Evolutionary conservation across 495 filamentous ascomycete genomes (phyloP).

Genomic region (Trichoderma orchidacearum): DNA sequence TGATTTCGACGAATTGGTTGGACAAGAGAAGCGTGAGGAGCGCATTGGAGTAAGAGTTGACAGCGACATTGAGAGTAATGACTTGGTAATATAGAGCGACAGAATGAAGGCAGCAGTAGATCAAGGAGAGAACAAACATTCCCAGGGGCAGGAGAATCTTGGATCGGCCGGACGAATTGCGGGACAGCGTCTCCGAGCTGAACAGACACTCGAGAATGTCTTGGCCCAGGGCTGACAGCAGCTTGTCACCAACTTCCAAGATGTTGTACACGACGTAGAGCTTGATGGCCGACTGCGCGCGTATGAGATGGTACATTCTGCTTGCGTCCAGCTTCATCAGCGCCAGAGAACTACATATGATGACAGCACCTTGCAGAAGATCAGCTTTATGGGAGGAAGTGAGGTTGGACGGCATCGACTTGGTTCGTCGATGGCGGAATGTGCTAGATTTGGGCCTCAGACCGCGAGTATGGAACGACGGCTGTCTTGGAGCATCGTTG

Average conservation of each 20-base stretch:
- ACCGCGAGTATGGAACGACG: not conserved
- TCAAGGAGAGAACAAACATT: conserved; percentile 76
- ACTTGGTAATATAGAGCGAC: conserved; percentile 91
- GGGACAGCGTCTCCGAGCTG: conserved; percentile 79
- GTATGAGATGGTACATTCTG: conserved; percentile 95
- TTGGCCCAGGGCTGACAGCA: conserved; percentile 84
- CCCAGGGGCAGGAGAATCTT: conserved; percentile 85
- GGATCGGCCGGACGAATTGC: conserved; percentile 75
- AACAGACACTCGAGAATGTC: conserved; percentile 95
- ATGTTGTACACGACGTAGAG: conserved; percentile 98
- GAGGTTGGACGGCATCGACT: conserved; percentile 71
- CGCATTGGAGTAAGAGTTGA: conserved; percentile 97
- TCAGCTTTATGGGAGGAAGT: conserved; percentile 89
- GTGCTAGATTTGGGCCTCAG: conserved; percentile 11
- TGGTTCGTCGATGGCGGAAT: conserved; percentile 57
- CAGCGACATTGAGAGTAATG: conserved; percentile 91
- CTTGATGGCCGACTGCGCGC: conserved; percentile 92
- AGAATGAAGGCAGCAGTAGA: conserved; percentile 79
- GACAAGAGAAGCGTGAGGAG: conserved; percentile 81
- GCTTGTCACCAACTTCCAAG: conserved; percentile 74
- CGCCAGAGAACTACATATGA: conserved; percentile 68
- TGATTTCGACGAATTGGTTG: conserved; percentile 98
- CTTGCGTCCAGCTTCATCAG: conserved; percentile 92
- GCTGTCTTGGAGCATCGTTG: not conserved
- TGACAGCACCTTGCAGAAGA: conserved; percentile 75